These are phyloP conservation scores for Paraconiothyrium brasiliense DNA, from an alignment of 2,329 filamentous ascomycete genomes.

Conservation along the genomic window DNA sequence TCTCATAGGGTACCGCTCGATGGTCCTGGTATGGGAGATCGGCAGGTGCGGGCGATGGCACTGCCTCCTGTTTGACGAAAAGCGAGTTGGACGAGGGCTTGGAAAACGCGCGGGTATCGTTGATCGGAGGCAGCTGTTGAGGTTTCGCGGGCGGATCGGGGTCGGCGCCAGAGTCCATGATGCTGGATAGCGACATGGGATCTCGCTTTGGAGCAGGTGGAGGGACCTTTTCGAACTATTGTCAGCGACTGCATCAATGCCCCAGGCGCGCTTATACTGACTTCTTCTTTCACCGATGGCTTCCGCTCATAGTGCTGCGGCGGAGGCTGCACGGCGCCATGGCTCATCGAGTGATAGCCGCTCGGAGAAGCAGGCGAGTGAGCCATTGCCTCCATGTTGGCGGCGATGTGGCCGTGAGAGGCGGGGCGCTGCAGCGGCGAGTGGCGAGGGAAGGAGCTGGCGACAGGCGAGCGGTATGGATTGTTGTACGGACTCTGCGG, in stretches of 20 bases:
- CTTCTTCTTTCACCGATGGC: slow-evolving; percentile 49
- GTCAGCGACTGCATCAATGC: slow-evolving; percentile 27
- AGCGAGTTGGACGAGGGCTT: slow-evolving; percentile 33
- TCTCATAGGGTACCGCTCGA: slow-evolving; percentile 32
- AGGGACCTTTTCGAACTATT: slow-evolving; percentile 53
- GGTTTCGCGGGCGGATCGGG: slow-evolving; percentile 63
- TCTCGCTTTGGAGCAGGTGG: slow-evolving; percentile 81
- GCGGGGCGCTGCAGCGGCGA: slow-evolving; percentile 50
- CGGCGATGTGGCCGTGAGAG: slow-evolving; percentile 44
- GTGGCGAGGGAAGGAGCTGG: slow-evolving; percentile 43
- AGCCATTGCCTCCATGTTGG: slow-evolving; percentile 47
- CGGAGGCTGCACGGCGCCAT: slow-evolving; percentile 49
- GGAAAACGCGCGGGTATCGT: slow-evolving; percentile 29
- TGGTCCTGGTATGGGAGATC: slow-evolving; percentile 33
- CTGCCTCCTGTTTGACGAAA: slow-evolving; percentile 48
- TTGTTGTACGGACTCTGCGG: slow-evolving; percentile 48
- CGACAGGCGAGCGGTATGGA: slow-evolving; percentile 50
- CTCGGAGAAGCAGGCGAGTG: slow-evolving; percentile 51
- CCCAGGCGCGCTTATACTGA: slow-evolving; percentile 27
- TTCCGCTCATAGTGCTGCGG: slow-evolving; percentile 40
- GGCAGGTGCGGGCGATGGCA: slow-evolving; percentile 41
- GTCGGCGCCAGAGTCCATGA: slow-evolving; percentile 84
- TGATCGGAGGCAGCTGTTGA: slow-evolving; percentile 49
- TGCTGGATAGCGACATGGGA: slow-evolving; percentile 96
- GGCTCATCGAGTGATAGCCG: slow-evolving; percentile 43